Evolutionary conservation across 177 flowering plant genomes (phyloP), one percentile per base, ranked within the genome.

Genomic region (Vitis hybrid): DNA sequence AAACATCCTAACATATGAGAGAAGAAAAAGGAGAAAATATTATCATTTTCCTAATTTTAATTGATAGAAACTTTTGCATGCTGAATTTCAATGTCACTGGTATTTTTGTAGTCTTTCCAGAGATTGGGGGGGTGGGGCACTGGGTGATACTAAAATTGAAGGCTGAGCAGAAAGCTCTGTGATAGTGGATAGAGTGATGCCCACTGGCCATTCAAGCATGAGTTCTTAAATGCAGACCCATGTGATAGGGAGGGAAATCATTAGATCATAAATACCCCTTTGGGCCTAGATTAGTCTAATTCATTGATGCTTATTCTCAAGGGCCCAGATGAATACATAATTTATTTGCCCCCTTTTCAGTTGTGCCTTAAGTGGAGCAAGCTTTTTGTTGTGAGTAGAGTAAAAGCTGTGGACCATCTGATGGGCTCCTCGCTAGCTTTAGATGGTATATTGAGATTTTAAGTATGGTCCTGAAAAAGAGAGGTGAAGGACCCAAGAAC

Each of bases 221-320:
- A 50, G n/a, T 71, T 3, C 52, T 58, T 71, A 61, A 75, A 75
- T 78, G 76, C 81, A 71, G 63, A 10, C 61, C 46, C 81, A 78
- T 69, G 78, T 74, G 81, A 4, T 7, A 48, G n/a, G 50, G 60
- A 24, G 66, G 48, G 58, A 52, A 49, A 55, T 35, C 61, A 66
- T 10, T 49, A 14, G 11, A 59, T 17, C n/a, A 61, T 59, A 32
- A 72, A 54, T 50, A 46, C 18, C 65, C 15, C 51, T 35, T 41
- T 46, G 12, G 12, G 9, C 49, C 3, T 8, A 46, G 46, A 32
- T 21, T 2, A 30, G 20, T 35, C n/a, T 18, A 5, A 27, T 12
- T 66, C 73, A 55, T 70, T 63, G 67, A 32, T 53, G 12, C 50
- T 61, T 46, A 63, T 20, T 41, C 48, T 13, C 64, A 35, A 14